Base-by-base conservation (phyloP, 2,329 filamentous ascomycete genomes). In the Ophiostoma populinum region DNA sequence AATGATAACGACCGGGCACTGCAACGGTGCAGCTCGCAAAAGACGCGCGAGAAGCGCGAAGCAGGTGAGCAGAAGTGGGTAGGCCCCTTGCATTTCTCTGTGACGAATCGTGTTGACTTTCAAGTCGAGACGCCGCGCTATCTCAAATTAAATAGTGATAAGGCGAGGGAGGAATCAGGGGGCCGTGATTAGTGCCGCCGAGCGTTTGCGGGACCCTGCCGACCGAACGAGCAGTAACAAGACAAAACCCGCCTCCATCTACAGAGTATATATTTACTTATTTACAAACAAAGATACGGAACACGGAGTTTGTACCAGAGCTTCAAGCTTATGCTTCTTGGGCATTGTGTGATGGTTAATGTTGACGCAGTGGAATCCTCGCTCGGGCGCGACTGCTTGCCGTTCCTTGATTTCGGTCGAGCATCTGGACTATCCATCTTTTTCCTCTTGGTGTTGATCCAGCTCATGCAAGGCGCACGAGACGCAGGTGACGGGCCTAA, bases 31-130 rank as follows among this genome's bases (percentile, higher is more conserved):
- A n/a, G n/a, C n/a, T n/a, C n/a, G n/a, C n/a, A n/a, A n/a, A n/a
- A 19, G 36, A 40, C 40, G 42, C 42, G 42, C 42, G 40, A 44
- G 39, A 44, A 40, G 42, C 42, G 42, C 40, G 42, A 40, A 32
- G 35, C 15, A 19, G 30, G 20, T 15, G 24, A 9, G n/a, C n/a
- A n/a, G n/a, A n/a, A n/a, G n/a, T n/a, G n/a, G n/a, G n/a, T n/a
- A n/a, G n/a, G n/a, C n/a, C n/a, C n/a, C n/a, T n/a, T n/a, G n/a
- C n/a, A n/a, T n/a, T n/a, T n/a, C n/a, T n/a, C n/a, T n/a, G n/a
- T n/a, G n/a, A n/a, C n/a, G n/a, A n/a, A n/a, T n/a, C n/a, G n/a
- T n/a, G n/a, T n/a, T n/a, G n/a, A n/a, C n/a, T n/a, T n/a, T n/a
- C n/a, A n/a, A n/a, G n/a, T n/a, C n/a, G n/a, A n/a, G 18, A 15